Percentiles rank a stretch among this genome's conserved stretches.
These are phyloP conservation scores for Beauveria rudraprayagi DNA, from an alignment of 2,329 filamentous ascomycete species.

Conservation along the genomic window DNA sequence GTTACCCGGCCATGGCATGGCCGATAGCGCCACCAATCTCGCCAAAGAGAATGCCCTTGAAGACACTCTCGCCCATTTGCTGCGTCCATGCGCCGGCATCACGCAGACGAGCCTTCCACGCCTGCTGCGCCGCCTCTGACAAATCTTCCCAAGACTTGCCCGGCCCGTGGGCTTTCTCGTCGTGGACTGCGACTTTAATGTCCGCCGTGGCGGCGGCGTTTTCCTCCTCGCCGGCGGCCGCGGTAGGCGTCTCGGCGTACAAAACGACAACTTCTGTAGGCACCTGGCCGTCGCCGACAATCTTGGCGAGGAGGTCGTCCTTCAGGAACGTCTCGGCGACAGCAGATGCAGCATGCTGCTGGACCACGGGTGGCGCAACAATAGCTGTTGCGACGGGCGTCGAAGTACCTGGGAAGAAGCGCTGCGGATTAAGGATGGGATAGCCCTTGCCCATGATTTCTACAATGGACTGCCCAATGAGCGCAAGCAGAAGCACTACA, in stretches of 20 bases:
- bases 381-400: constrained; percentile 18
- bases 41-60: constrained; percentile 71
- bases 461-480: constrained; percentile 55
- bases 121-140: constrained; percentile 48
- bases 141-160: constrained; percentile 67
- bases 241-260: constrained; percentile 19
- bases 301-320: constrained; percentile 29
- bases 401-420: constrained; percentile 39
- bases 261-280: constrained; percentile 33
- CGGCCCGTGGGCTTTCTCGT: constrained; percentile 38
- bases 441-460: constrained; percentile 49
- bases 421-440: constrained; percentile 47
- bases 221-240: constrained; percentile 13
- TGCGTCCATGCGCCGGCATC: constrained; percentile 73
- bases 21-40: constrained; percentile 59
- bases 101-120: constrained; percentile 62
- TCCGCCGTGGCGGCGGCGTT: constrained; percentile 16
- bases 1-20: constrained; percentile 35
- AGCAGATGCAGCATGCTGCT: not conserved
- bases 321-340: constrained; percentile 18
- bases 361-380: constrained; percentile 14
- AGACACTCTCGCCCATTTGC: constrained; percentile 66
- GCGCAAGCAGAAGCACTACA: constrained; percentile 51
- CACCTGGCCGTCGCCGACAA: constrained; percentile 26
- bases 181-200: constrained; percentile 36